phyloP scores from a whole-genome alignment of 2,329 filamentous ascomycete species.

The Microcyclospora pomicola region DNA sequence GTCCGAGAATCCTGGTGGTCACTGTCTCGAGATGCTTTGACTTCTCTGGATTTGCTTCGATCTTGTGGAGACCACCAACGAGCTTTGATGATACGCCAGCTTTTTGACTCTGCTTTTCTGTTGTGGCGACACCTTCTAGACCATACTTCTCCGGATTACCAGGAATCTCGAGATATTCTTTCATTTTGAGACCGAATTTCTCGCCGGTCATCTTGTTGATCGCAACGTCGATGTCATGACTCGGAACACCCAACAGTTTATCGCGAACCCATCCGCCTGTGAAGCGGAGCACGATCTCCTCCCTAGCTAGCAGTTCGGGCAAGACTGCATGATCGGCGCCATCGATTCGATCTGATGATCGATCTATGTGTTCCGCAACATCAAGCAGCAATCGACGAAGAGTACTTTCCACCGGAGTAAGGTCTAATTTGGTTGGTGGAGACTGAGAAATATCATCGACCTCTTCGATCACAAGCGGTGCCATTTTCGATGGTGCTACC shows the following conservation, averaged over 20 bases:
- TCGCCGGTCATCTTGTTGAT: constrained; percentile 78
- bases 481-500: constrained; percentile 13
- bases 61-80: constrained; percentile 69
- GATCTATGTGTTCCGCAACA: constrained; percentile 57
- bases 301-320: constrained; percentile 31
- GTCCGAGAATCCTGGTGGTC: constrained; percentile 68
- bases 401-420: constrained; percentile 58
- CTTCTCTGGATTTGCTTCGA: constrained; percentile 85
- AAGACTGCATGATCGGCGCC: constrained; percentile 21
- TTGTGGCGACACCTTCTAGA: constrained; percentile 26
- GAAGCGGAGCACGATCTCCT: constrained; percentile 51
- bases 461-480: constrained; percentile 19
- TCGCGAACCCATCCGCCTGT: constrained; percentile 82
- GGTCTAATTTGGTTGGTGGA: constrained; percentile 28
- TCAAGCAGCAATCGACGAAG: constrained; percentile 68
- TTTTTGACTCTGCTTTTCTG: constrained; percentile 26
- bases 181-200: constrained; percentile 56
- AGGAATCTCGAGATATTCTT: constrained; percentile 50
- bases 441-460: constrained; percentile 13
- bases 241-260: constrained; percentile 58
- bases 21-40: constrained; percentile 92
- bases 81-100: constrained; percentile 37
- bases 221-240: constrained; percentile 72
- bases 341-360: constrained; percentile 16
- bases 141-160: constrained; percentile 49